phyloP scores from a whole-genome alignment of 768 basidiomycete genomes.

The Termitomyces sp. region DNA sequence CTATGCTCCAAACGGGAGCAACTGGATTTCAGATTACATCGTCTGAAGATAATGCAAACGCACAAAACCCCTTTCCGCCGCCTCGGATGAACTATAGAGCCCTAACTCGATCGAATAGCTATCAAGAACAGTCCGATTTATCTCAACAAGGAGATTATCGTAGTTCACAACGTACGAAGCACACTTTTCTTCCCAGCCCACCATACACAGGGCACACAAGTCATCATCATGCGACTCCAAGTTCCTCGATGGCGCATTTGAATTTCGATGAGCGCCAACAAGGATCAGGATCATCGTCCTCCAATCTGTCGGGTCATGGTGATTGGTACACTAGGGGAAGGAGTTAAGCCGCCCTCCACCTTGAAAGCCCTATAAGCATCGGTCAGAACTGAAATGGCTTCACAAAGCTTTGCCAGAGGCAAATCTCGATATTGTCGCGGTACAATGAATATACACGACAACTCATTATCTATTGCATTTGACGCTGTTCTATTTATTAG shows the following conservation, averaged over 20 bases:
- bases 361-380: too few species aligned
- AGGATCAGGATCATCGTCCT: background rate
- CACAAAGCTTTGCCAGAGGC: background rate
- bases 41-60: background rate
- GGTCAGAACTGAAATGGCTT: background rate
- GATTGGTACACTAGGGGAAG: background rate
- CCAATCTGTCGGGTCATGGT: background rate
- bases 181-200: background rate
- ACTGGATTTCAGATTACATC: background rate
- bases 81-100: background rate
- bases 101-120: background rate
- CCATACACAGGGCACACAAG: background rate
- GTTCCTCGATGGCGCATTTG: background rate
- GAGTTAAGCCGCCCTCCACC: background rate
- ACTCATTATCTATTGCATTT: background rate
- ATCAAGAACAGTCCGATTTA: background rate
- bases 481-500: background rate
- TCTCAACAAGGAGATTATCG: background rate
- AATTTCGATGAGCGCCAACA: background rate
- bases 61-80: background rate
- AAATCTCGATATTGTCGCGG: background rate
- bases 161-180: background rate
- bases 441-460: background rate
- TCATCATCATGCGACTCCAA: background rate
- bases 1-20: background rate